These are phyloP conservation scores for Lojkania enalia DNA, from an alignment of 2,329 filamentous ascomycete species.

Conservation along the genomic window DNA sequence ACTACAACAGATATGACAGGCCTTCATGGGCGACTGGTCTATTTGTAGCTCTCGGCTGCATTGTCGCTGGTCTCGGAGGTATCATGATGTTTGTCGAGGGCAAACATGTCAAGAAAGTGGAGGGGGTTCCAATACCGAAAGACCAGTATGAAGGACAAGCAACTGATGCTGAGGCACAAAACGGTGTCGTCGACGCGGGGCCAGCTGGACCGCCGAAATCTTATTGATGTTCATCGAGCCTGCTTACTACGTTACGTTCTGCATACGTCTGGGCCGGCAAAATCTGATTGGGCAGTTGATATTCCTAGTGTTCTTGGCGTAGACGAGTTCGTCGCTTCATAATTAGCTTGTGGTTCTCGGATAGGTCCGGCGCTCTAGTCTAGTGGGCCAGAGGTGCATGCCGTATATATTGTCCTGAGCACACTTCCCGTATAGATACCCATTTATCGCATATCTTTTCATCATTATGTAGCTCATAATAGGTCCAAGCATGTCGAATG, in stretches of 20 bases:
- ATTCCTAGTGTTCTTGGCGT: not conserved
- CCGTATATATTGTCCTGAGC: too few relatives aligned
- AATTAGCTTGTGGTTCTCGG: not conserved
- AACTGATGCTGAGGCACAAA: conserved; percentile 28
- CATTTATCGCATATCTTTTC: too few relatives aligned
- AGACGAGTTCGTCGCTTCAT: too few relatives aligned
- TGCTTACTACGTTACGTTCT: conserved; percentile 7
- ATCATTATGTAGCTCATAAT: not conserved
- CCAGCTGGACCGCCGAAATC: conserved; percentile 24
- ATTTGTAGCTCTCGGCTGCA: conserved; percentile 74
- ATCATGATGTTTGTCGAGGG: conserved; percentile 72
- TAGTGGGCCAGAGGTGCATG: too few relatives aligned
- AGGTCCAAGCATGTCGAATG: not conserved
- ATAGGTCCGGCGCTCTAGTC: too few relatives aligned
- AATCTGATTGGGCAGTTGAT: too few relatives aligned
- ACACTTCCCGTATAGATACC: too few relatives aligned
- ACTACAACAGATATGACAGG: conserved; percentile 70
- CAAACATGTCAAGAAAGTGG: conserved; percentile 48
- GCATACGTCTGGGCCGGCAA: not conserved
- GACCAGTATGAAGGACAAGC: conserved; percentile 20
- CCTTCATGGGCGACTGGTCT: conserved; percentile 79
- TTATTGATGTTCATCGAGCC: conserved; percentile 27
- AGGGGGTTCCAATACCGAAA: conserved; percentile 39
- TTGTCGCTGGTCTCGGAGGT: conserved; percentile 69
- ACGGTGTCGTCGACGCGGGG: conserved; percentile 22